phyloP scores from a whole-genome alignment of 768 basidiomycete species.

The Phanerodontia chrysosporium region DNA sequence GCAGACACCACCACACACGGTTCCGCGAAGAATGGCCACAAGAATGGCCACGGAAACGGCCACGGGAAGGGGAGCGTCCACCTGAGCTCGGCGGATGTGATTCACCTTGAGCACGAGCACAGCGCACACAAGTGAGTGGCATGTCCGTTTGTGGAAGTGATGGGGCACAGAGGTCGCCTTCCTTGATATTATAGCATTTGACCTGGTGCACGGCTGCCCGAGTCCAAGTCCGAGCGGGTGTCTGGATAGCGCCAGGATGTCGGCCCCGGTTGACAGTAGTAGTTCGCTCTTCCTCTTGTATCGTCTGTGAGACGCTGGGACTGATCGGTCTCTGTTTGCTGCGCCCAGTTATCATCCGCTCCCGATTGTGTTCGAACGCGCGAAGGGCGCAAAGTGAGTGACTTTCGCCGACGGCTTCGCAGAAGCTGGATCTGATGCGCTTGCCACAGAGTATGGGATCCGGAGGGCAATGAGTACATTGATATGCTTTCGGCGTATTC shows the following conservation, averaged over 20 bases:
- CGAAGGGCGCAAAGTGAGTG: conserved; percentile 83
- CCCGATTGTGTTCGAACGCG: conserved; percentile 90
- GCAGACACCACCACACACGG: conserved; percentile 5
- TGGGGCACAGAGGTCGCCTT: conserved; percentile 5
- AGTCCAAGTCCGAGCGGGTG: conserved; percentile 2
- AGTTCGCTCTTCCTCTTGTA: conserved; percentile 11
- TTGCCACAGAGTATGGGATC: conserved; percentile 74
- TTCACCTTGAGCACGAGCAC: conserved; percentile 75
- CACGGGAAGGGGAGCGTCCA: conserved; percentile 17
- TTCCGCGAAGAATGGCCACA: conserved; percentile 3
- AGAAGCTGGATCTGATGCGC: conserved; percentile 12
- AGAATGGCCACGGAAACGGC: conserved; percentile 12
- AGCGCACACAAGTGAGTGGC: conserved; percentile 84
- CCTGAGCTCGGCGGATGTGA: conserved; percentile 63
- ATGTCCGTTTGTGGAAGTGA: neutral
- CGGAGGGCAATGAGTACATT: conserved; percentile 92
- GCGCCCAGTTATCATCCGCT: conserved; percentile 89
- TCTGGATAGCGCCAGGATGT: conserved; percentile 6
- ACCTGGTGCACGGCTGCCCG: conserved; percentile 1
- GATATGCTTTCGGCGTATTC: conserved; percentile 98
- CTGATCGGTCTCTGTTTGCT: conserved; percentile 25
- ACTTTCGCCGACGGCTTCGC: conserved; percentile 28
- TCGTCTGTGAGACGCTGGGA: neutral
- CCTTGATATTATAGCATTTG: conserved; percentile 3
- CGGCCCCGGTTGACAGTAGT: conserved; percentile 8